These are phyloP conservation scores for Pseudocercospora fijiensis DNA, from an alignment of 2,329 filamentous ascomycete species.

Conservation along the genomic window DNA sequence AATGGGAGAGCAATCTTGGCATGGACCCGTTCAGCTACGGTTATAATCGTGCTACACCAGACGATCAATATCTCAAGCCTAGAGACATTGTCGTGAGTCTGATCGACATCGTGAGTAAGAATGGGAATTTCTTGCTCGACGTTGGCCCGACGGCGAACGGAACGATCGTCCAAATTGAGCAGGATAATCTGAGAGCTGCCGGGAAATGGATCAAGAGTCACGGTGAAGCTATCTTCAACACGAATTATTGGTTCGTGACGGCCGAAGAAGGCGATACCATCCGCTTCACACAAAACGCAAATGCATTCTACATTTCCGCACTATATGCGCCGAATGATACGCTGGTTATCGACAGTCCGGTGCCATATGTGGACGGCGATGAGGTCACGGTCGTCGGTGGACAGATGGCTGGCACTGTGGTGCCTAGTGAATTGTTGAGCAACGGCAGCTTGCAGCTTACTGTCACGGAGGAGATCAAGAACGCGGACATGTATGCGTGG, in stretches of 20 bases:
- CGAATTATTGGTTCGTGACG: slow-evolving; percentile 55
- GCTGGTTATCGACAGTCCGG: slow-evolving; percentile 45
- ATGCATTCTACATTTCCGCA: slow-evolving; percentile 55
- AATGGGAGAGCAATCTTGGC: slow-evolving; percentile 61
- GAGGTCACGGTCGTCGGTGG: slow-evolving; percentile 48
- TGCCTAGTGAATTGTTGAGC: slow-evolving; percentile 30
- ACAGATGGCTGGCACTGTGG: slow-evolving; percentile 31
- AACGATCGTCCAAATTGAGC: slow-evolving; percentile 52
- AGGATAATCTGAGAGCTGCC: slow-evolving; percentile 50
- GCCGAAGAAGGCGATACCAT: slow-evolving; percentile 46
- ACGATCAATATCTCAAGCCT: slow-evolving; percentile 28
- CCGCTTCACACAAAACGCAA: slow-evolving; percentile 53
- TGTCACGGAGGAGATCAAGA: slow-evolving; percentile 37
- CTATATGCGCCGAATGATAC: slow-evolving; percentile 46
- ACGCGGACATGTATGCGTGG: slow-evolving; percentile 45
- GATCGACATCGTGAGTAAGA: slow-evolving; percentile 36
- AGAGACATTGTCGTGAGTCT: slow-evolving; percentile 30
- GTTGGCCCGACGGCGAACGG: slow-evolving; percentile 55
- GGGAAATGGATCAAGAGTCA: slow-evolving; percentile 57
- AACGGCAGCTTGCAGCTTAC: slow-evolving; percentile 39
- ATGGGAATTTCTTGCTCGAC: slow-evolving; percentile 37
- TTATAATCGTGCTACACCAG: slow-evolving; percentile 57
- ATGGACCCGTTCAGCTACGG: slow-evolving; percentile 63
- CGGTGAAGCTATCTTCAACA: slow-evolving; percentile 57
- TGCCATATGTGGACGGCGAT: slow-evolving; percentile 52